Percentiles rank a stretch among this genome's conserved stretches.
Conservation (phyloP, 2,329 filamentous ascomycete species). For the Neurospora sp. region DNA sequence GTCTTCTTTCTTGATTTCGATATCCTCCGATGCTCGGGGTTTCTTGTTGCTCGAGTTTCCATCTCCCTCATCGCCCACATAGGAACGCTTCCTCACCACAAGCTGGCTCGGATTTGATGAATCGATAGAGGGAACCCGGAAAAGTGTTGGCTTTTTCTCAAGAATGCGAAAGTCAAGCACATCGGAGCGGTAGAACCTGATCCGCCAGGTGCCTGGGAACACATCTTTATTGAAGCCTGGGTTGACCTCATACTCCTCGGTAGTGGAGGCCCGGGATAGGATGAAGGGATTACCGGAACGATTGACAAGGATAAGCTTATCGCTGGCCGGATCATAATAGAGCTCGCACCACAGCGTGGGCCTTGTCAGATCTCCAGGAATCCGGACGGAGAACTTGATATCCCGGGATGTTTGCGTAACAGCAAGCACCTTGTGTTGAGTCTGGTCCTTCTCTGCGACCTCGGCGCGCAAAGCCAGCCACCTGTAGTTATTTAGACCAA, state of each 20-base stretch:
- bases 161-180: conserved; percentile 48
- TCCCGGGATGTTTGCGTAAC: conserved; percentile 50
- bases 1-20: conserved; percentile 12
- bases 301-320: conserved; percentile 47
- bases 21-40: conserved; percentile 23
- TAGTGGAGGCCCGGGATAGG: conserved; percentile 35
- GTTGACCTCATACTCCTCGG: conserved; percentile 25
- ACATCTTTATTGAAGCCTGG: conserved; percentile 36
- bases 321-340: conserved; percentile 49
- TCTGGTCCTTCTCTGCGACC: conserved; percentile 38
- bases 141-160: conserved; percentile 38
- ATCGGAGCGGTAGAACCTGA: conserved; percentile 36
- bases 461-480: conserved; percentile 48
- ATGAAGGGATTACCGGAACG: conserved; percentile 43
- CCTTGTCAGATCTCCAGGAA: conserved; percentile 37
- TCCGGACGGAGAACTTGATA: conserved; percentile 49
- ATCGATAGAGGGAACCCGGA: conserved; percentile 22
- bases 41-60: conserved; percentile 29
- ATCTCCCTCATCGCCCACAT: conserved; percentile 34
- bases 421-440: conserved; percentile 46
- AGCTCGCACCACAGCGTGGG: conserved; percentile 49
- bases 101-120: conserved; percentile 19
- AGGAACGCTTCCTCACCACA: conserved; percentile 38
- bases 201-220: conserved; percentile 46
- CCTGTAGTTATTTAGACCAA: conserved; percentile 41